These are phyloP conservation scores for Stagonosporopsis rhizophila DNA, from an alignment of 2,329 filamentous ascomycete genomes.

Conservation along the genomic window DNA sequence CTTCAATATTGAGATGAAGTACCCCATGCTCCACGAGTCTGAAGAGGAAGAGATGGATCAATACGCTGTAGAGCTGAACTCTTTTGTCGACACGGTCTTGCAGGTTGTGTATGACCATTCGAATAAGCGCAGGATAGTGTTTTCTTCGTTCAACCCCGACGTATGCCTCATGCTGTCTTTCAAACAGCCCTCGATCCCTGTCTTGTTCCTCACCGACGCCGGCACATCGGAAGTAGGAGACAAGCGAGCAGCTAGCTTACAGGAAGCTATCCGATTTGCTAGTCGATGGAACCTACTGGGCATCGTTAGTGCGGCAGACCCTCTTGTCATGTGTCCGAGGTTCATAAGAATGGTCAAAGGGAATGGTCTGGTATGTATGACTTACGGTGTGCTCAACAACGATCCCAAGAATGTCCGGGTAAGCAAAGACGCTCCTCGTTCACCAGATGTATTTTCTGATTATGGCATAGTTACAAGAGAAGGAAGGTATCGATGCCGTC, in stretches of 20 bases:
- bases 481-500: slow-evolving; percentile 95
- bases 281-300: slow-evolving; percentile 93
- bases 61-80: slow-evolving; percentile 94
- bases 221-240: slow-evolving; percentile 84
- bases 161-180: slow-evolving; percentile 93
- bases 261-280: slow-evolving; percentile 95
- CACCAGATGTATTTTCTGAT: slow-evolving; percentile 5
- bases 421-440: slow-evolving; percentile 42
- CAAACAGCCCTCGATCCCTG: slow-evolving; percentile 96
- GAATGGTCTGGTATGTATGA: slow-evolving; percentile 90
- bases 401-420: slow-evolving; percentile 85
- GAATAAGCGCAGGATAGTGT: slow-evolving; percentile 87
- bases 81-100: slow-evolving; percentile 93
- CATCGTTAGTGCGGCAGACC: slow-evolving; percentile 86
- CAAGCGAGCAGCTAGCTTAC: slow-evolving; percentile 86
- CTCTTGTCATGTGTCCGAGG: slow-evolving; percentile 85
- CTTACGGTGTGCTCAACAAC: slow-evolving; percentile 91
- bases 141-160: slow-evolving; percentile 97
- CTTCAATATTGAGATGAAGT: slow-evolving; percentile 99
- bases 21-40: slow-evolving; percentile 95
- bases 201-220: slow-evolving; percentile 91
- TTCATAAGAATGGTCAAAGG: slow-evolving; percentile 94
- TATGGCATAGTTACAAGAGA: slow-evolving; percentile 76
- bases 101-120: slow-evolving; percentile 87
- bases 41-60: slow-evolving; percentile 97